A percentile compares a stretch with the other conserved stretches of the same genome.
Evolutionary conservation across 495 filamentous ascomycete species (phyloP).

Genomic region (Ramalina intermedia): DNA sequence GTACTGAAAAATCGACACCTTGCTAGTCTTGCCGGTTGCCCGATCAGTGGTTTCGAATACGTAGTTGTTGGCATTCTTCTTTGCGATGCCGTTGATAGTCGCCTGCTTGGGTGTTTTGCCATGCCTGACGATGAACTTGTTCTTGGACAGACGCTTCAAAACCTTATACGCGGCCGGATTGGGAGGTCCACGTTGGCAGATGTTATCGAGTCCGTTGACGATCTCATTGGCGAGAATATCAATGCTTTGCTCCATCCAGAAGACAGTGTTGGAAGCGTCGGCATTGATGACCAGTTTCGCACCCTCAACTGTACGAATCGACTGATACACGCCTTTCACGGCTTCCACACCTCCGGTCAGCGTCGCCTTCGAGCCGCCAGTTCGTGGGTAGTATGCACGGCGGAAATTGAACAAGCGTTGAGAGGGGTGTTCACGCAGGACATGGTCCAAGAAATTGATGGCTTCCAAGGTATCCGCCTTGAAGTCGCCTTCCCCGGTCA

Average conservation of each 20-base stretch:
- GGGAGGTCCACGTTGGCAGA: neutral
- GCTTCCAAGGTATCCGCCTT: constrained; percentile 56
- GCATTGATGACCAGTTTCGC: constrained; percentile 61
- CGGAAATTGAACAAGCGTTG: constrained; percentile 50
- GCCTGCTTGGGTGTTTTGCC: constrained; percentile 40
- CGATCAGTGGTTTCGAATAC: constrained; percentile 43
- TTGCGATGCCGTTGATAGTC: constrained; percentile 46
- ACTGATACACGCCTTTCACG: constrained; percentile 73
- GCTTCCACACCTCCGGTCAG: constrained; percentile 52
- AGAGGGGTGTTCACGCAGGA: constrained; percentile 62
- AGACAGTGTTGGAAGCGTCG: constrained; percentile 67
- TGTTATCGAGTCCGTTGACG: neutral
- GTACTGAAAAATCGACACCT: constrained; percentile 48
- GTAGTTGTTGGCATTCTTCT: constrained; percentile 36
- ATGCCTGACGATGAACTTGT: constrained; percentile 55
- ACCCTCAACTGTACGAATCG: constrained; percentile 50
- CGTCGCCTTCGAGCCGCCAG: constrained; percentile 20
- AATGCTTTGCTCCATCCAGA: constrained; percentile 33
- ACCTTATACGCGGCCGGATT: neutral
- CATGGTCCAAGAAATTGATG: constrained; percentile 82
- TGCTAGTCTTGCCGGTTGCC: constrained; percentile 24
- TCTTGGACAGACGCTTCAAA: constrained; percentile 25
- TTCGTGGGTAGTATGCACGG: constrained; percentile 56
- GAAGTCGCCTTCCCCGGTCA: constrained; percentile 41
- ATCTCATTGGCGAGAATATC: constrained; percentile 3